Evolutionary conservation across 306 rosid genomes (phyloP), one percentile per base, ranked within the genome.

Genomic region (Glycine soja): DNA sequence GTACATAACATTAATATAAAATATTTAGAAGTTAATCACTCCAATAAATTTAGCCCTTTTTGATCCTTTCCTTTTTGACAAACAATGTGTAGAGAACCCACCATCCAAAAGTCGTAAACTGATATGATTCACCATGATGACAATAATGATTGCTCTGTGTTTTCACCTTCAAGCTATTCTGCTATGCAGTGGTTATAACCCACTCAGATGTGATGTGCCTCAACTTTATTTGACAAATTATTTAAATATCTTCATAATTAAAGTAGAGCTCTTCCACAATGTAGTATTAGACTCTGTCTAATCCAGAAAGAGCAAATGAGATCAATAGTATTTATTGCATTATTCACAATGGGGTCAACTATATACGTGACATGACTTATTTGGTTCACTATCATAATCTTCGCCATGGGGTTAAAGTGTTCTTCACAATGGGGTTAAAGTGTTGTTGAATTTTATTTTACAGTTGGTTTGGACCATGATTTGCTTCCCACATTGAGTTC

Each of bases 141-240:
- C 62, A 59, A 66, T 6, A 78, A 88, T 88, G 82, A 88, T 88
- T 82, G 84, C 86, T 48, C 2, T n/a, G 24, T 77, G 76, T 73
- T 83, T 85, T 88, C 84, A 74, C 69, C 82, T 83, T 64, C 74
- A 77, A 88, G 75, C 78, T 85, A 83, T 81, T 86, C 57, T 18
- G 8, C 69, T 43, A 64, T 80, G 73, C 70, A 75, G 80, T 82
- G 87, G 83, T 85, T 85, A 70, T 87, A 87, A 75, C 88, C 66
- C 81, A 62, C 87, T 80, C 5, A 75, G 87, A 88, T 85, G 85
- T 85, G 88, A 88, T 61, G 74, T 82, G 78, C 69, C 66, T 53
- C 81, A 62, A 66, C 88, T 84, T 67, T 73, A 58, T 67, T 8
- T 59, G 9, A 34, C 47, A 80, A 87, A 70, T 77, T 80, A 58